Percentiles rank a stretch among this genome's conserved stretches.
Evolutionary conservation across 2,329 filamentous ascomycete species (phyloP).

Genomic region (Colletotrichum sp.): DNA sequence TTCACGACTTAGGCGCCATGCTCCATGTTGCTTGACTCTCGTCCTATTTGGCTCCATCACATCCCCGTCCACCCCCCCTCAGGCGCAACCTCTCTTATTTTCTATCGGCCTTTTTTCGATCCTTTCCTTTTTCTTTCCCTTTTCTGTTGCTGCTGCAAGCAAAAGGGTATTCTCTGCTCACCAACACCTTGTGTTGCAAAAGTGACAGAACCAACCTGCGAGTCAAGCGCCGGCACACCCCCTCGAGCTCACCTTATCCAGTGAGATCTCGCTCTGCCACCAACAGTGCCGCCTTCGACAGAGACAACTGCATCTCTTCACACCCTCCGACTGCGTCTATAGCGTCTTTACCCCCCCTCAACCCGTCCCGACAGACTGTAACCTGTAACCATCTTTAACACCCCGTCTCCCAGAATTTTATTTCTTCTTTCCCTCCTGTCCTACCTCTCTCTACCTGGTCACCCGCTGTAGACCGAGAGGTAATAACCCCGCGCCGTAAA

Average conservation of each 20-base stretch:
- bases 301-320: constrained; percentile 21
- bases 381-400: constrained; percentile 20
- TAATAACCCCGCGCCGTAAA: neutral
- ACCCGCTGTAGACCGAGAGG: neutral
- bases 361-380: constrained; percentile 16
- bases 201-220: constrained; percentile 29
- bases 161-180: neutral
- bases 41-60: constrained; percentile 41
- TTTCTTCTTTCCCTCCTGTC: neutral
- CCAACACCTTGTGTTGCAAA: neutral
- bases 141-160: constrained; percentile 4
- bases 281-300: constrained; percentile 18
- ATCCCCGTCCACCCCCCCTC: constrained; percentile 30
- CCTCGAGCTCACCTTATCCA: constrained; percentile 12
- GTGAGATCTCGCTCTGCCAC: constrained; percentile 17
- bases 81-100: constrained; percentile 21
- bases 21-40: constrained; percentile 38
- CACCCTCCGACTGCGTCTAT: constrained; percentile 31
- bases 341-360: constrained; percentile 21
- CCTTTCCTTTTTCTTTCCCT: constrained; percentile 22
- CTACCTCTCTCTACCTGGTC: constrained; percentile 8
- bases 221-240: constrained; percentile 40
- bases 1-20: constrained; percentile 48
- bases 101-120: constrained; percentile 25
- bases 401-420: constrained; percentile 11